These are phyloP conservation scores for Paraglomus brasilianum DNA, from an alignment of 192 early-diverging fungal genomes.

Conservation along the genomic window DNA sequence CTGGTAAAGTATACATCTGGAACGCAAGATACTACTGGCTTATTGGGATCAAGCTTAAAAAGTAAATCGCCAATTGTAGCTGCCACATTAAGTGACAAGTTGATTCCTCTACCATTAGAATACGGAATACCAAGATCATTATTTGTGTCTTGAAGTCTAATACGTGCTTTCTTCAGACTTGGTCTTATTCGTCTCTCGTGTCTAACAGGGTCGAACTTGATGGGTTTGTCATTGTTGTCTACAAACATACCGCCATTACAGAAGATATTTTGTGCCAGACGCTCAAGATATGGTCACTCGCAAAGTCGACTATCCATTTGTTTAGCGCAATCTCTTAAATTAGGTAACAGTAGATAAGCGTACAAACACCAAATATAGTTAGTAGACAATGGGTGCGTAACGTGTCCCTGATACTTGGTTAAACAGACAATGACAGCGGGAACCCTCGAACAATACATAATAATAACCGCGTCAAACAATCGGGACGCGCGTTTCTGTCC, in stretches of 20 bases:
- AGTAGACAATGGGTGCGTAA: too few species aligned
- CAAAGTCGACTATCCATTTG: slow-evolving; percentile 52
- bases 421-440: too few species aligned
- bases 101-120: slow-evolving; percentile 37
- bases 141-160: slow-evolving; percentile 44
- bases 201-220: slow-evolving; percentile 49
- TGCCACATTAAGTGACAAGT: slow-evolving; percentile 56
- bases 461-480: too few species aligned
- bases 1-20: slow-evolving; percentile 56
- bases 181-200: slow-evolving; percentile 51
- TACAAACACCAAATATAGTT: too few species aligned
- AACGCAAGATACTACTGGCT: slow-evolving; percentile 51
- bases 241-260: slow-evolving; percentile 63
- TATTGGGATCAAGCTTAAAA: slow-evolving; percentile 53
- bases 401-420: too few species aligned
- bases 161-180: slow-evolving; percentile 56
- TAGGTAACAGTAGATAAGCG: too few species aligned
- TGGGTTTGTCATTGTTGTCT: slow-evolving; percentile 55
- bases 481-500: too few species aligned
- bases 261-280: slow-evolving; percentile 52
- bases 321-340: too few species aligned
- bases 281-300: slow-evolving; percentile 53
- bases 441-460: too few species aligned
- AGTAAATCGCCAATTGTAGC: slow-evolving; percentile 57
- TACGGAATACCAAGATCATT: slow-evolving; percentile 42